These are phyloP conservation scores for Scleromitrula shiraiana DNA, from an alignment of 2,329 filamentous ascomycete genomes.

Conservation along the genomic window DNA sequence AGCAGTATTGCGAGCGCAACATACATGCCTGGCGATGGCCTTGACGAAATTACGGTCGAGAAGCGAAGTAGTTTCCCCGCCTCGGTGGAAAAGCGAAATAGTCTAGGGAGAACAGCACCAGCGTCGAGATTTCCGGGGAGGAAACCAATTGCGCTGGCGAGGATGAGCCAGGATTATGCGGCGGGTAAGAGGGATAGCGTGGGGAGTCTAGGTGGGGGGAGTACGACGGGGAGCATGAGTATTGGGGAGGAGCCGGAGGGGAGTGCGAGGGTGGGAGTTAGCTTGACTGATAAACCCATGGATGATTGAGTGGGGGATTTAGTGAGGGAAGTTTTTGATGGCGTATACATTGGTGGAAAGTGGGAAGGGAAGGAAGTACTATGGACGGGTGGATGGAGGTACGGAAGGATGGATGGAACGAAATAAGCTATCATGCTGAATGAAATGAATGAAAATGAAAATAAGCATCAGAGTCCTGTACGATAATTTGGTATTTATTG, in stretches of 20 bases:
- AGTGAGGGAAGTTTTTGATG: no score
- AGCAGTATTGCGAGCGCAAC: slow-evolving; percentile 24
- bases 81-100: slow-evolving; percentile 56
- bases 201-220: slow-evolving; percentile 25
- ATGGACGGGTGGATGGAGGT: no score
- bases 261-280: slow-evolving; percentile 45
- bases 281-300: slow-evolving; percentile 69
- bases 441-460: no score
- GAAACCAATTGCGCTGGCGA: slow-evolving; percentile 28
- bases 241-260: slow-evolving; percentile 28
- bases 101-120: slow-evolving; percentile 43
- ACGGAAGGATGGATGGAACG: background rate
- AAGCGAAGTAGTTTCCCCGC: slow-evolving; percentile 26
- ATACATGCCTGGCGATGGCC: slow-evolving; percentile 25
- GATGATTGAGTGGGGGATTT: slow-evolving; percentile 52
- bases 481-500: slow-evolving; percentile 1
- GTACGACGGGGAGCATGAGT: no score
- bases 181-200: slow-evolving; percentile 27
- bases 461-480: slow-evolving; percentile 1
- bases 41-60: slow-evolving; percentile 8
- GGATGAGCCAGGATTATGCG: slow-evolving; percentile 26
- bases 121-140: slow-evolving; percentile 37
- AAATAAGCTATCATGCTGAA: background rate
- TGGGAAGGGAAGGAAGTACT: no score
- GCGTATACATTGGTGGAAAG: no score